These are phyloP conservation scores for Alopecurus myosuroides DNA, from an alignment of 176 grass and related monocot genomes.

Conservation along the genomic window DNA sequence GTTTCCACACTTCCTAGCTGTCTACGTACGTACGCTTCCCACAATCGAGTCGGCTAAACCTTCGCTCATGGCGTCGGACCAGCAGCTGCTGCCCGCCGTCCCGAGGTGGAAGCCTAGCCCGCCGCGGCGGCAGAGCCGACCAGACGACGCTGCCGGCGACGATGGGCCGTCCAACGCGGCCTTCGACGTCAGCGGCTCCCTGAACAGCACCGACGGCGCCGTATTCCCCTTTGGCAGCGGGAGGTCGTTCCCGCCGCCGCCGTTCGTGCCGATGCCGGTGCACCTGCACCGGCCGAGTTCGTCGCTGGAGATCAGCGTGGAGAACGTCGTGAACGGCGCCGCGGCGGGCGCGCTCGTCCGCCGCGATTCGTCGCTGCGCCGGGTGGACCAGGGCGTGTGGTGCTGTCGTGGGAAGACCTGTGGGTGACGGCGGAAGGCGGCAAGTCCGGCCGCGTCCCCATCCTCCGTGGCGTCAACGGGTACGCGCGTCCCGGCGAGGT, in stretches of 20 bases:
- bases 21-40: not conserved
- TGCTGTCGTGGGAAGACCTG: constrained; percentile 80
- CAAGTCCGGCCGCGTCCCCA: constrained; percentile 38
- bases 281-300: not conserved
- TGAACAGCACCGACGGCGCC: constrained; percentile 32
- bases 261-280: constrained; percentile 5
- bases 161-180: not conserved
- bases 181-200: constrained; percentile 4
- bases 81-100: constrained; percentile 29
- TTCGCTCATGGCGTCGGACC: constrained; percentile 18
- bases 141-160: not conserved
- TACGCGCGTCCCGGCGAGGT: constrained; percentile 71
- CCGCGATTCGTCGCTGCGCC: constrained; percentile 34
- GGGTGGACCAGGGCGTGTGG: constrained; percentile 38
- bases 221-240: constrained; percentile 54
- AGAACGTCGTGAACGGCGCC: not conserved
- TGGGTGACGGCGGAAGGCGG: constrained; percentile 57
- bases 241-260: constrained; percentile 6
- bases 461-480: constrained; percentile 66
- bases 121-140: not conserved
- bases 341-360: not conserved
- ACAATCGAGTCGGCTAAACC: not conserved
- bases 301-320: constrained; percentile 20
- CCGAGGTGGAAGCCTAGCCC: constrained; percentile 71
- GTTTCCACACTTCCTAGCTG: too few relatives aligned